Evolutionary conservation across 2,329 filamentous ascomycete genomes (phyloP), one percentile per base, ranked within the genome.

Genomic region (Exserohilum rostratum): DNA sequence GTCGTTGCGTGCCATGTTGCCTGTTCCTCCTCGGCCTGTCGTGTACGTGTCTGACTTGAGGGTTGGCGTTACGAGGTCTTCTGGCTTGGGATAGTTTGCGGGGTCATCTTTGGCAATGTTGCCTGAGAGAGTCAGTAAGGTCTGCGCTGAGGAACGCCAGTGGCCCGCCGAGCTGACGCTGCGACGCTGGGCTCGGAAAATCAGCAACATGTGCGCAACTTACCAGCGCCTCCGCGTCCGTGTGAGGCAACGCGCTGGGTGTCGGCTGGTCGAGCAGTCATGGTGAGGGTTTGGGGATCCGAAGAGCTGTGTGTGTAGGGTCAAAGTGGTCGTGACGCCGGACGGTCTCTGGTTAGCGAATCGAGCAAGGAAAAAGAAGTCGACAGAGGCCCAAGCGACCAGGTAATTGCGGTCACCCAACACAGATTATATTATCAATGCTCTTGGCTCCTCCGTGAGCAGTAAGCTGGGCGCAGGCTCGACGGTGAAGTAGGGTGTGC

Each of bases 11-110:
- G 89, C 87, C 89, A 96, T 96, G 80, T 96, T 96, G 56, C 92
- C 92, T 4, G 85, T 87, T 57, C 93, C 93, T 51, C 93, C 93
- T 46, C 93, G 90, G 52, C 93, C 93, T 3, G 93, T 97, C 17
- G 93, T 96, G 71, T 93, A 92, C 62, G 90, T 82, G n/a, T 89
- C 79, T 42, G 85, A 85, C 79, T 96, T 96, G 71, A 98, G 85
- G 11, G 86, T 89, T 1, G 93, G 93, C 1, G 92, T 96, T 67
- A 88, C 80, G 60, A 96, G 85, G 69, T 93, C 90, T 60, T 84
- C 78, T 53, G 74, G 60, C 44, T 71, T 68, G 43, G 72, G 62
- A 44, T 67, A 60, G 43, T 65, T 68, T 47, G 67, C 68, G 46
- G 68, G 66, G 43, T 74, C 71, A 22, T 76, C 73, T 38, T 73